Conservation (phyloP, 192 early-diverging fungal species). For the Pilaira anomala region DNA sequence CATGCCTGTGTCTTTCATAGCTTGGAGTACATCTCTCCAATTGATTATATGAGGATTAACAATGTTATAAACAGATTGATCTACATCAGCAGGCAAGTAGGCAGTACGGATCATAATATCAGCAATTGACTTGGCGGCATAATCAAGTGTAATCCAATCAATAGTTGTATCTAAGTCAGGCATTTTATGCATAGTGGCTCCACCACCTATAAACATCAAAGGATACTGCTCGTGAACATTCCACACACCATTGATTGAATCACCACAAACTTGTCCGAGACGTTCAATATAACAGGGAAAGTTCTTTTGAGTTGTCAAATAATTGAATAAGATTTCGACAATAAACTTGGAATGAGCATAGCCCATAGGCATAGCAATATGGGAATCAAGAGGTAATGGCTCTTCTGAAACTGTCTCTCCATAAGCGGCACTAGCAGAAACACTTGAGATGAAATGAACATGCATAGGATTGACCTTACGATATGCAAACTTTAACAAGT, state of each 20-base stretch:
- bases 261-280: slow-evolving; percentile 36
- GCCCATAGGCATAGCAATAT: slow-evolving; percentile 25
- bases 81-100: not conserved
- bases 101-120: slow-evolving; percentile 24
- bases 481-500: slow-evolving; percentile 29
- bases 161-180: slow-evolving; percentile 23
- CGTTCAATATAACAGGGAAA: slow-evolving; percentile 27
- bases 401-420: slow-evolving; percentile 13
- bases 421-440: slow-evolving; percentile 22
- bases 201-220: slow-evolving; percentile 30
- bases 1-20: slow-evolving; percentile 21
- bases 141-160: slow-evolving; percentile 35
- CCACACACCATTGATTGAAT: slow-evolving; percentile 33
- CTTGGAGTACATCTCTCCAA: slow-evolving; percentile 22
- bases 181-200: slow-evolving; percentile 23
- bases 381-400: slow-evolving; percentile 24
- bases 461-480: slow-evolving; percentile 20
- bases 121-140: slow-evolving; percentile 21
- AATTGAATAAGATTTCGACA: slow-evolving; percentile 25
- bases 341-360: slow-evolving; percentile 38
- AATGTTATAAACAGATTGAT: slow-evolving; percentile 23
- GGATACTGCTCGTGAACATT: slow-evolving; percentile 27
- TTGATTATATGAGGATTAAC: slow-evolving; percentile 22
- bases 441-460: slow-evolving; percentile 31
- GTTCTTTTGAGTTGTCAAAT: slow-evolving; percentile 20